Evolutionary conservation across 108 stramenopile species (phyloP), one percentile per base, ranked within the genome.

Genomic region (Chaetoceros tenuissimus): DNA sequence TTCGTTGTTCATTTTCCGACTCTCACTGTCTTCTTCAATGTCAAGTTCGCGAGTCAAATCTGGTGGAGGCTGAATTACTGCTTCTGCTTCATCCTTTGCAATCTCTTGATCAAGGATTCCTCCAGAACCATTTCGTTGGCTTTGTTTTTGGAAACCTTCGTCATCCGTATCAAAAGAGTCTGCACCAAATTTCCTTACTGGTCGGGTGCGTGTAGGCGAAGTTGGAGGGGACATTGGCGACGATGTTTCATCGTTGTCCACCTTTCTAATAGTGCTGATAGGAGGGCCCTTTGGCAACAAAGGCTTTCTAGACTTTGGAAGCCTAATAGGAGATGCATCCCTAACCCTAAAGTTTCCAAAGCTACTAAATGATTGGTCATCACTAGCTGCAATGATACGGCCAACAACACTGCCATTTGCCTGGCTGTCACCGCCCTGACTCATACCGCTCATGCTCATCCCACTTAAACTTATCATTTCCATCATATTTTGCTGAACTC

Each of bases 401-500:
- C 21, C 57, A 20, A 51, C 48, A 27, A 63, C 30, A 25, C 50
- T 48, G 17, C 43, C 45, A 62, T 49, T 44, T 19, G 30, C 60
- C 46, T 61, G 56, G 34, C 43, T 30, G 10, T 44, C 24, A 24
- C 26, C 60, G 5, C 24, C 44, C 3, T 23, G 25, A 44, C 7
- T 22, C 21, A 57, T 34, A 44, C 40, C 24, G 17, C 24, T 57
- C 21, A 8, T 0, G 7, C 24, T 21, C 34, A 23, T 57, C 20
- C 71, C 69, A 57, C 44, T 64, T 22, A 62, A 62, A 29, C 72
- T 73, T 76, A 89, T 89, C 80, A 89, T 86, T 72, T 89, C 88
- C 88, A 89, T 89, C 78, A 89, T 84, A 64, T 86, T 89, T 46
- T 89, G 88, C 58, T 89, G 88, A 0, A 89, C 84, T 40, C 82